Percentiles rank a stretch among this genome's conserved stretches.
These are phyloP conservation scores for Russula sp. DNA, from an alignment of 768 basidiomycete genomes.

Conservation along the genomic window DNA sequence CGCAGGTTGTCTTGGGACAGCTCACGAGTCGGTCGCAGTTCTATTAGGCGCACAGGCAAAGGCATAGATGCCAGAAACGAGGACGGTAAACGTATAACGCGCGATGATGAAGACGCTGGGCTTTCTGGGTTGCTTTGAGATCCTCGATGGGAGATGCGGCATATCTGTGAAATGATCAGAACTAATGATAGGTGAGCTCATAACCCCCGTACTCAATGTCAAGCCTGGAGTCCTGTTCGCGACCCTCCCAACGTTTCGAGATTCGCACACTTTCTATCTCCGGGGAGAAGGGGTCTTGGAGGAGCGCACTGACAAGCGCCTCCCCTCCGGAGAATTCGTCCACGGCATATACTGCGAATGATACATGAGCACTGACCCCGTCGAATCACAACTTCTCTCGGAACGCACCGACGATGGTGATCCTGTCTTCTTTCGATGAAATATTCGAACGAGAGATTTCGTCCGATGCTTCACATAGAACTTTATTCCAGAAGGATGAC, in stretches of 20 bases:
- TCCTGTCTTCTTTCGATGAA: not conserved
- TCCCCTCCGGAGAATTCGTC: slow-evolving; percentile 53
- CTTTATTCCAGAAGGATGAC: slow-evolving; percentile 23
- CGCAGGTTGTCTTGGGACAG: slow-evolving; percentile 22
- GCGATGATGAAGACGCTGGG: not conserved
- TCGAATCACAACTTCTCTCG: not conserved
- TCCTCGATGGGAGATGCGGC: too few relatives aligned
- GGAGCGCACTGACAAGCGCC: slow-evolving; percentile 64
- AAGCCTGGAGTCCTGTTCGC: slow-evolving; percentile 17
- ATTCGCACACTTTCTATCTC: slow-evolving; percentile 46
- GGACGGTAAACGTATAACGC: slow-evolving; percentile 14
- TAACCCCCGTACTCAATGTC: slow-evolving; percentile 26
- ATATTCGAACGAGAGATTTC: slow-evolving; percentile 17
- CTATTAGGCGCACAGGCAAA: slow-evolving; percentile 32
- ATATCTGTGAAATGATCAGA: slow-evolving; percentile 8
- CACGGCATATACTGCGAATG: slow-evolving; percentile 51
- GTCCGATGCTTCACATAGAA: slow-evolving; percentile 18
- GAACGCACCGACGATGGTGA: slow-evolving; percentile 26
- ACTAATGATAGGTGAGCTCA: not conserved
- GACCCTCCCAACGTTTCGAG: slow-evolving; percentile 48
- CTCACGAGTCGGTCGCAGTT: slow-evolving; percentile 28
- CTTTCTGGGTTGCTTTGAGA: not conserved
- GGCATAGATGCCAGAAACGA: slow-evolving; percentile 24
- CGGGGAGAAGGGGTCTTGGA: slow-evolving; percentile 68
- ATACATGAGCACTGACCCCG: not conserved